These are phyloP conservation scores for Colletotrichum sansevieriae DNA, from an alignment of 2,329 filamentous ascomycete genomes.

Conservation along the genomic window DNA sequence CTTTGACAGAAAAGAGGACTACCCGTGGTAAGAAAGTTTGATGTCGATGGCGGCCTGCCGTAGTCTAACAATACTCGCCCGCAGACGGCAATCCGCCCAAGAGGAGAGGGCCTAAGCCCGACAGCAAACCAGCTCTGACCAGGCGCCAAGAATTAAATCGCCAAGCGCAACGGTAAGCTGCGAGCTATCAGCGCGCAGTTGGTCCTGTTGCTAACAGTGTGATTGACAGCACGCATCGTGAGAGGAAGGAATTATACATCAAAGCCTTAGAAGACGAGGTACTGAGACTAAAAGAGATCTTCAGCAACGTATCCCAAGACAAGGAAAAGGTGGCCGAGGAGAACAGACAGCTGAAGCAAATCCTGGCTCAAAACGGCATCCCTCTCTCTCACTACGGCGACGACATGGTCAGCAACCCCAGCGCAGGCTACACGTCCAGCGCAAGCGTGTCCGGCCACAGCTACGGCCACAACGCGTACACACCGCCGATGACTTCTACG, in stretches of 20 bases:
- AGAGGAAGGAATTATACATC: conserved; percentile 96
- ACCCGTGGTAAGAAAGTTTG: conserved; percentile 72
- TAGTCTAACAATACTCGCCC: conserved; percentile 2
- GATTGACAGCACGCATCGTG: conserved; percentile 85
- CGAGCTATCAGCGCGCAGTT: neutral
- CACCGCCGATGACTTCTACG: conserved; percentile 62
- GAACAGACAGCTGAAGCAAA: conserved; percentile 77
- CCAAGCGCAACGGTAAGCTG: conserved; percentile 87
- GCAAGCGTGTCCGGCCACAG: conserved; percentile 72
- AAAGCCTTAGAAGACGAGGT: conserved; percentile 94
- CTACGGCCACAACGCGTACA: conserved; percentile 65
- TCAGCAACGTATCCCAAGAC: conserved; percentile 78
- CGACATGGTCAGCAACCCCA: conserved; percentile 61
- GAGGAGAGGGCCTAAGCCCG: conserved; percentile 92
- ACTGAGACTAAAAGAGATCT: conserved; percentile 88
- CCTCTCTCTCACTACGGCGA: conserved; percentile 52
- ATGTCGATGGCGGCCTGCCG: neutral
- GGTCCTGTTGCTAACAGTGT: conserved; percentile 42
- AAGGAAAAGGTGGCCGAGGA: conserved; percentile 83
- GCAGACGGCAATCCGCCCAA: conserved; percentile 88
- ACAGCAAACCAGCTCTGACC: conserved; percentile 94
- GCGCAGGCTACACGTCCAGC: conserved; percentile 62
- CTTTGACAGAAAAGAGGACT: conserved; percentile 77
- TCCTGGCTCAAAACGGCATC: conserved; percentile 68
- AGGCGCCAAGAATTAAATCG: conserved; percentile 93